Evolutionary conservation across 345 rosid genomes (phyloP), one percentile per base, ranked within the genome.

Genomic region (Syzygium aromaticum): DNA sequence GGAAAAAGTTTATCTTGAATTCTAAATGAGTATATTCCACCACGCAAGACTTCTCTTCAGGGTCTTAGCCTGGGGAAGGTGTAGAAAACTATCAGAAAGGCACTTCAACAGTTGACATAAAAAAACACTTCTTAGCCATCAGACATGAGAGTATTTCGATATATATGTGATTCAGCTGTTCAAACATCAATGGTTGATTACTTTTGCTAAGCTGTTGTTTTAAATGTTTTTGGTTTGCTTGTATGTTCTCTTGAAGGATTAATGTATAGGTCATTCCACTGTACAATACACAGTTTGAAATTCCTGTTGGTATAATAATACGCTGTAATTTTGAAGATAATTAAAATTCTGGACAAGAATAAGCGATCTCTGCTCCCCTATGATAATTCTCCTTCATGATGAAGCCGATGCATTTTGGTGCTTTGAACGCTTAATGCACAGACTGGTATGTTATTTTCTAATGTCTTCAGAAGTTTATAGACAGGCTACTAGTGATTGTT

Each of bases 331-430:
- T 61, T 2, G 61, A 28, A 30, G 46, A 15, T 80, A 33, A 61
- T 82, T 86, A 85, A 33, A 56, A 59, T 59, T 9, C 5, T 43
- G 78, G 19, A 63, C 95, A 97, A 98, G 99, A 91, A 98, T 98
- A 98, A 98, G 99, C 84, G 99, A 98, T 91, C 97, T 98, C 88
- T 98, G 99, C 89, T 98, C 99, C 73, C 99, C 99, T 77, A 98
- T 98, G 99, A 95, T 98, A 88, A 94, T 98, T 57, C 97, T 98
- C 90, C 96, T 95, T 54, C 94, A 95, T 57, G 94, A 96, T 86
- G 99, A 98, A 91, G 99, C 98, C 84, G 99, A 98, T 92, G 95
- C 99, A 27, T 98, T 98, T 93, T 96, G 99, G 99, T 96, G 99
- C 93, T 98, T 98, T 49, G 99, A 98, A 89, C 94, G 96, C 61